phyloP scores from a whole-genome alignment of 345 rosid genomes.

The Salix viminalis region DNA sequence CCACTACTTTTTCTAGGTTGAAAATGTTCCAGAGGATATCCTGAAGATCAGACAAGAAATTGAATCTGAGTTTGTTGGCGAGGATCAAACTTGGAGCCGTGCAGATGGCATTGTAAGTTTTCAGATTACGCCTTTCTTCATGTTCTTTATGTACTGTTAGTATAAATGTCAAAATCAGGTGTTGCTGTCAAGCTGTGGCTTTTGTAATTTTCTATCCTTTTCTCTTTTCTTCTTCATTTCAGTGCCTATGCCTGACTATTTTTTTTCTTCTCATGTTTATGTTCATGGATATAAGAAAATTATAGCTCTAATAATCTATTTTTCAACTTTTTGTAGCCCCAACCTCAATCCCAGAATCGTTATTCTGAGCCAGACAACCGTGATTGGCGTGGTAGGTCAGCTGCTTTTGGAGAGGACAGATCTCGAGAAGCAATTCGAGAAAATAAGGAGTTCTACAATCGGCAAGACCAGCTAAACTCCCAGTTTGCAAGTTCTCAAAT shows the following conservation, averaged over 20 bases:
- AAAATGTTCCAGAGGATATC: slow-evolving; percentile 51
- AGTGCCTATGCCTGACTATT: not conserved
- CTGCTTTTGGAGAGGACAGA: slow-evolving; percentile 53
- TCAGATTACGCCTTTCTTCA: not conserved
- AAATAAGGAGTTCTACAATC: slow-evolving; percentile 15
- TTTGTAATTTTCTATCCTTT: not conserved
- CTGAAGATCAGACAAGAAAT: slow-evolving; percentile 53
- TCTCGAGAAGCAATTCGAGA: slow-evolving; percentile 51
- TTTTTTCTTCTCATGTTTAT: not conserved
- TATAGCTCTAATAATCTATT: not conserved
- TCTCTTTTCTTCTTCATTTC: not conserved
- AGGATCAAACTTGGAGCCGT: slow-evolving; percentile 61
- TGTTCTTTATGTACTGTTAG: not conserved
- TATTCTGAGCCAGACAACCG: slow-evolving; percentile 75
- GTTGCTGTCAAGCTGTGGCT: not conserved
- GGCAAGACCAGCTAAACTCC: slow-evolving; percentile 39
- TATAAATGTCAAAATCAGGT: not conserved
- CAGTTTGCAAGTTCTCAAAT: slow-evolving; percentile 40
- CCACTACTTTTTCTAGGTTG: slow-evolving; percentile 28
- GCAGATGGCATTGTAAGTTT: slow-evolving; percentile 50
- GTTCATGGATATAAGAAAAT: not conserved
- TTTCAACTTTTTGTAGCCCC: slow-evolving; percentile 28
- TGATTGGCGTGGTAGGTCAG: slow-evolving; percentile 70
- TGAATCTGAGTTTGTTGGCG: slow-evolving; percentile 57
- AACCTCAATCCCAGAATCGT: slow-evolving; percentile 48